These are phyloP conservation scores for Phytophthora megakarya DNA, from an alignment of 352 stramenopile genomes.

Conservation along the genomic window DNA sequence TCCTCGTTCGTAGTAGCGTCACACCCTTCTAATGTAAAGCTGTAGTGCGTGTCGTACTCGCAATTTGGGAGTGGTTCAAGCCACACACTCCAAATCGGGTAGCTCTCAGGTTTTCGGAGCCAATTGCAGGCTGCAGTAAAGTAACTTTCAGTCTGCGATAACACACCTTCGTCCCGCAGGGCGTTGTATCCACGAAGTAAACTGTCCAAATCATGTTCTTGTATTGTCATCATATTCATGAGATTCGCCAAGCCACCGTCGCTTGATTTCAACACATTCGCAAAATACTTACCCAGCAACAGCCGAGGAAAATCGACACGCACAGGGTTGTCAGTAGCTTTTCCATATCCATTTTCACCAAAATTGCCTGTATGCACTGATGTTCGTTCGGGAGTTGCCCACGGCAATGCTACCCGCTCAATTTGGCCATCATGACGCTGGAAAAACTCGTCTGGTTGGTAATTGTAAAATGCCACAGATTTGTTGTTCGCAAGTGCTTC, in stretches of 20 bases:
- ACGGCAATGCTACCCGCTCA: slow-evolving; percentile 46
- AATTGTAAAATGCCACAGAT: slow-evolving; percentile 56
- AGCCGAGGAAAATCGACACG: slow-evolving; percentile 44
- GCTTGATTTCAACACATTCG: slow-evolving; percentile 18
- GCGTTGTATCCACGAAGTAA: slow-evolving; percentile 21
- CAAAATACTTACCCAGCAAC: slow-evolving; percentile 44
- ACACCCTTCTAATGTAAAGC: slow-evolving; percentile 39
- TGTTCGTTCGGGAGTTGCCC: slow-evolving; percentile 27
- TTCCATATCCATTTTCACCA: slow-evolving; percentile 54
- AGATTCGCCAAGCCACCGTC: slow-evolving; percentile 27
- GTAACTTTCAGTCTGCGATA: slow-evolving; percentile 24
- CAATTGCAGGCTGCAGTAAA: slow-evolving; percentile 51
- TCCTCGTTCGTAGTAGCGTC: slow-evolving; percentile 11
- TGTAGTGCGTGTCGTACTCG: slow-evolving; percentile 37
- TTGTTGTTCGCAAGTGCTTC: slow-evolving; percentile 35
- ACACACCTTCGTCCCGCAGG: not conserved
- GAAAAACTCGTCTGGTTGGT: slow-evolving; percentile 54
- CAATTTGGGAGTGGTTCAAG: slow-evolving; percentile 44
- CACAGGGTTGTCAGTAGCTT: slow-evolving; percentile 48
- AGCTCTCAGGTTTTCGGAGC: slow-evolving; percentile 45
- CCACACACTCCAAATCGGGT: slow-evolving; percentile 45
- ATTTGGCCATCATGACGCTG: slow-evolving; percentile 29
- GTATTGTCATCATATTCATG: slow-evolving; percentile 27
- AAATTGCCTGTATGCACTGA: slow-evolving; percentile 38
- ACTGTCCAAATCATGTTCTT: slow-evolving; percentile 26